Evolutionary conservation across 345 rosid genomes (phyloP), one percentile per base, ranked within the genome.

Genomic region (Boechera divaricarpa): DNA sequence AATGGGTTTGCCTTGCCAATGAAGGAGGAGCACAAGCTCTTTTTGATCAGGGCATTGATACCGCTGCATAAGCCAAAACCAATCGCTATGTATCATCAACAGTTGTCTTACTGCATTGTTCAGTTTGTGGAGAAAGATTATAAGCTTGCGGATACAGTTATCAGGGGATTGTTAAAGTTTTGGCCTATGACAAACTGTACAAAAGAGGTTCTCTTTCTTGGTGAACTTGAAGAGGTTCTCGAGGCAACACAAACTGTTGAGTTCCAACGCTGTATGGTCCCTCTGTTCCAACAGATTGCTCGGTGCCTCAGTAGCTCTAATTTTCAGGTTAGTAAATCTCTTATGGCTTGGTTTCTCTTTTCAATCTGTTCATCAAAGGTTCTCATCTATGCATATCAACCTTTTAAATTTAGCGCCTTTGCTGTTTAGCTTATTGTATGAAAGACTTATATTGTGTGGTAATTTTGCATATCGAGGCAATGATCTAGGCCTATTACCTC

Each of bases 121-220:
- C 98, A 89, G 87, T 93, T 91, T 79, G 98, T 93, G 48, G 98
- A 93, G 80, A 93, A 93, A 86, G 98, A 93, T 85, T 91, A 83
- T 83, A 91, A 88, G 83, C 89, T 93, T 76, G 90, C 95, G 0
- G 97, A 91, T 75, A 88, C 88, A 0, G 97, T 93, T 32, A 87
- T 93, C 62, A 85, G 87, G 68, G 98, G 98, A 18, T 78, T 93
- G 84, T 74, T 93, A 82, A 93, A 87, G 86, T 93, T 79, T 82
- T 93, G 97, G 98, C 98, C 98, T 32, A 69, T 89, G 72, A 93
- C 87, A 36, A 93, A 89, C 78, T 93, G 98, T 82, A 88, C 80
- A 39, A 93, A 93, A 77, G 98, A 93, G 73, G 90, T 91, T 84
- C 89, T 93, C 78, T 93, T 93, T 72, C 93, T 93, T 62, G 92